Evolutionary conservation across 1,284 basidiomycete genomes (phyloP).

Genomic region (Ceratobasidium sp.): DNA sequence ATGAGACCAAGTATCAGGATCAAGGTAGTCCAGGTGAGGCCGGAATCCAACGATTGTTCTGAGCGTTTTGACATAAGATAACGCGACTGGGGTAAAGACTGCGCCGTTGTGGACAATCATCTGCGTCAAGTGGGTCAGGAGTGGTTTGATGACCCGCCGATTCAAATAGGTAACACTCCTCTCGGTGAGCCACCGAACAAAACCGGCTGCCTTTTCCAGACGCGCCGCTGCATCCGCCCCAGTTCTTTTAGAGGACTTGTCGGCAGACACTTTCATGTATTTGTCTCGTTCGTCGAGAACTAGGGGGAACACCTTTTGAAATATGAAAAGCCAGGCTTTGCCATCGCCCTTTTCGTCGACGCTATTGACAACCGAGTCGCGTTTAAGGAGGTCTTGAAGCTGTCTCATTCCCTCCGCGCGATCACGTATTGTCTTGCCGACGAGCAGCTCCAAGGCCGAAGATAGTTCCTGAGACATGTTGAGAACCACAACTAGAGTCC

Average conservation of each 20-base stretch:
- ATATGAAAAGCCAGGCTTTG: conserved; percentile 75
- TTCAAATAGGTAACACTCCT: conserved; percentile 68
- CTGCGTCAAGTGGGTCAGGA: conserved; percentile 77
- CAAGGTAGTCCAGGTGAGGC: conserved; percentile 85
- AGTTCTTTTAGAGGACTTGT: conserved; percentile 54
- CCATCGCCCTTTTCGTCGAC: conserved; percentile 67
- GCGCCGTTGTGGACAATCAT: conserved; percentile 68
- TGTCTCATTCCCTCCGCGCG: conserved; percentile 36
- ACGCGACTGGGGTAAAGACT: conserved; percentile 75
- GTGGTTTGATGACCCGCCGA: conserved; percentile 65
- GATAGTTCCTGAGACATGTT: conserved; percentile 39
- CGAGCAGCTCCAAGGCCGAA: conserved; percentile 37
- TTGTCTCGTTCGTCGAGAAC: conserved; percentile 74
- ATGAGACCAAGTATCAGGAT: conserved; percentile 74
- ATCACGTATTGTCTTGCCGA: conserved; percentile 42
- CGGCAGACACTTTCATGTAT: conserved; percentile 64
- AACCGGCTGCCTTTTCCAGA: conserved; percentile 72
- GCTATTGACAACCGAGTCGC: conserved; percentile 65
- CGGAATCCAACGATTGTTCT: conserved; percentile 71
- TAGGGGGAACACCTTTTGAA: conserved; percentile 78
- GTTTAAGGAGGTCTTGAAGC: conserved; percentile 73
- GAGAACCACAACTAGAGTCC: not conserved
- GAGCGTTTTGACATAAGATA: conserved; percentile 87
- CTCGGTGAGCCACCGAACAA: conserved; percentile 79
- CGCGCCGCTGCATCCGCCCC: conserved; percentile 66